phyloP scores from a whole-genome alignment of 352 stramenopile species.

The Globisporangium acanthophoron region DNA sequence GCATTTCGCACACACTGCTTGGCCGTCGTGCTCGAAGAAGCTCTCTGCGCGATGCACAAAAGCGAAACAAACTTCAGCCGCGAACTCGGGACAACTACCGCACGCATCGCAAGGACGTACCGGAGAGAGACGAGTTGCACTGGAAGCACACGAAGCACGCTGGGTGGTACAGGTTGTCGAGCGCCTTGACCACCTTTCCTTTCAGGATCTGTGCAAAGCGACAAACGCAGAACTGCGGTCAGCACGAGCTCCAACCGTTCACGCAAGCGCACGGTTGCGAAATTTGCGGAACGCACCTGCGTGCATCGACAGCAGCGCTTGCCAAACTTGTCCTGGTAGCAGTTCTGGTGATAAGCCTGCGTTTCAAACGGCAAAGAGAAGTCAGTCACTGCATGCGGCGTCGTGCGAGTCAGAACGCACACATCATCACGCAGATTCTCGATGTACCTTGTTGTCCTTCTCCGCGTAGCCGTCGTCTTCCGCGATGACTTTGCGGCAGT shows the following conservation, averaged over 20 bases:
- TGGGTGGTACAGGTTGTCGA: slow-evolving; percentile 82
- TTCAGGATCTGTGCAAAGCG: slow-evolving; percentile 44
- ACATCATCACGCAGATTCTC: slow-evolving; percentile 1
- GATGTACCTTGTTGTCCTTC: slow-evolving; percentile 61
- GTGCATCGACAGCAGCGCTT: slow-evolving; percentile 78
- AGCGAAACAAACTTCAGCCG: background rate
- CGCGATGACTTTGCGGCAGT: slow-evolving; percentile 63
- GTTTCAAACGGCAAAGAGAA: background rate
- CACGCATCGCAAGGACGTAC: slow-evolving; percentile 19
- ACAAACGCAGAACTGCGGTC: background rate
- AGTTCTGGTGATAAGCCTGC: slow-evolving; percentile 74
- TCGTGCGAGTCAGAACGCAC: background rate
- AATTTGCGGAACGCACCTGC: slow-evolving; percentile 26
- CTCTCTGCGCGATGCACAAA: slow-evolving; percentile 38
- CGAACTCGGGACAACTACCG: slow-evolving; percentile 1
- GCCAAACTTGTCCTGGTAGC: slow-evolving; percentile 71
- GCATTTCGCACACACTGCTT: slow-evolving; percentile 74
- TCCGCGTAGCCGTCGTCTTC: slow-evolving; percentile 81
- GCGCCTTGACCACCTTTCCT: slow-evolving; percentile 80
- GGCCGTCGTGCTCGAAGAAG: slow-evolving; percentile 76
- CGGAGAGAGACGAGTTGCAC: slow-evolving; percentile 69
- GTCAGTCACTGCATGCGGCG: background rate
- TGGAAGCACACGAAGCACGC: slow-evolving; percentile 80
- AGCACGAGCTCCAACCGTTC: background rate
- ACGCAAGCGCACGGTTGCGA: background rate